Conservation (phyloP, 495 filamentous ascomycete species). For the Hypoxylon perforatum region DNA sequence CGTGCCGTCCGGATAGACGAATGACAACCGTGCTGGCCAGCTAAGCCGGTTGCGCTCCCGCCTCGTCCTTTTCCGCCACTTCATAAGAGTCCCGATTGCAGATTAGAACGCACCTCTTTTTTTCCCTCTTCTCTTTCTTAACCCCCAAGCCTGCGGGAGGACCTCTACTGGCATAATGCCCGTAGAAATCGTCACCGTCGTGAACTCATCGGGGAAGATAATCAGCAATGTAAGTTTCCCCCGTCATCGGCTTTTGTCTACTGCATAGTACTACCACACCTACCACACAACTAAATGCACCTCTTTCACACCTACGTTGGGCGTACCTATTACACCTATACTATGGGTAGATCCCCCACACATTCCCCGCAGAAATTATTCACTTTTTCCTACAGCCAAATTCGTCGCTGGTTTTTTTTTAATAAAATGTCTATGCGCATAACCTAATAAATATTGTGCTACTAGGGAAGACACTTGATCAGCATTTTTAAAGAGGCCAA, state of each 20-base stretch:
- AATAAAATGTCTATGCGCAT: not conserved
- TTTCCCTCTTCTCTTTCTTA: slow-evolving; percentile 5
- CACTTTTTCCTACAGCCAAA: not conserved
- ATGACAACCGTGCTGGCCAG: slow-evolving; percentile 36
- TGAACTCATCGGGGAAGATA: slow-evolving; percentile 92
- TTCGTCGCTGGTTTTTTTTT: not conserved
- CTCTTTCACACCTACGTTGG: too few species aligned
- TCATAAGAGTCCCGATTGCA: slow-evolving; percentile 33
- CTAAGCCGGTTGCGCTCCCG: slow-evolving; percentile 34
- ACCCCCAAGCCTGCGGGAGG: slow-evolving; percentile 21
- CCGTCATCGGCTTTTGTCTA: slow-evolving; percentile 1
- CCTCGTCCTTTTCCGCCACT: slow-evolving; percentile 37
- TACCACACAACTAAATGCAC: not conserved
- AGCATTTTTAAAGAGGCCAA: slow-evolving; percentile 89
- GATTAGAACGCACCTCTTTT: slow-evolving; percentile 16
- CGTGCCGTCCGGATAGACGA: slow-evolving; percentile 30
- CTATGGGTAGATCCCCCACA: slow-evolving; percentile 40
- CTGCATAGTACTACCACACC: not conserved
- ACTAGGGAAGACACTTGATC: slow-evolving; percentile 86
- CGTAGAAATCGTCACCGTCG: slow-evolving; percentile 82
- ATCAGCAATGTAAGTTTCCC: slow-evolving; percentile 80
- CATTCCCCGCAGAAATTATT: slow-evolving; percentile 28
- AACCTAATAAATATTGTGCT: slow-evolving; percentile 23
- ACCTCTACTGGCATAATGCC: slow-evolving; percentile 52
- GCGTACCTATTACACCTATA: slow-evolving; percentile 8